Percentiles rank a stretch among this genome's conserved stretches.
Conservation (phyloP, 208 protist species). For the Phytomonas serpens region DNA sequence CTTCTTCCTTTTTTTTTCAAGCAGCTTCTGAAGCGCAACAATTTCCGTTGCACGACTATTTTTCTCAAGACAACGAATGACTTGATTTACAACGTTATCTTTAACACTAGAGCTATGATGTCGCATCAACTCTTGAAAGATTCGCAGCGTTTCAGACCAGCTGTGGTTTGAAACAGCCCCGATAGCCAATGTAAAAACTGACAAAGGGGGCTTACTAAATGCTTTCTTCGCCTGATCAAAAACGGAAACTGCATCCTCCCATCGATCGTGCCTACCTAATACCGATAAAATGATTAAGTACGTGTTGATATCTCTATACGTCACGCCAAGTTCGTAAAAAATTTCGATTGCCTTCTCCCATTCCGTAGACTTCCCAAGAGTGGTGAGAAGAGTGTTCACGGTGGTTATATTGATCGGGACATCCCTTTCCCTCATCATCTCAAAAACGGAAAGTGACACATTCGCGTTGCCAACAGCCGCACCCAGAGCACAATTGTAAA, state of each 20-base stretch:
- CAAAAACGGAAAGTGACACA: slow-evolving; percentile 31
- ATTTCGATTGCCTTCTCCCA: slow-evolving; percentile 60
- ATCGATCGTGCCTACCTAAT: slow-evolving; percentile 52
- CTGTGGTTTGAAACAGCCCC: slow-evolving; percentile 42
- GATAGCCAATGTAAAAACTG: slow-evolving; percentile 64
- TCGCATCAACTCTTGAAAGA: slow-evolving; percentile 72
- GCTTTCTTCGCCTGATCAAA: slow-evolving; percentile 42
- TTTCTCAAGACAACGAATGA: slow-evolving; percentile 61
- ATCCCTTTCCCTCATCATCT: slow-evolving; percentile 33
- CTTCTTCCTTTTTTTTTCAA: slow-evolving; percentile 69
- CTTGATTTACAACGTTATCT: slow-evolving; percentile 67
- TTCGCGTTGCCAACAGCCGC: slow-evolving; percentile 59
- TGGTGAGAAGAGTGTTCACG: slow-evolving; percentile 73
- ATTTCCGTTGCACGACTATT: slow-evolving; percentile 53
- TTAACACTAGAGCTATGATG: slow-evolving; percentile 58
- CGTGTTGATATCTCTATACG: slow-evolving; percentile 56
- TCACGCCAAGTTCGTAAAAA: slow-evolving; percentile 26
- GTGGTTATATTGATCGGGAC: slow-evolving; percentile 65
- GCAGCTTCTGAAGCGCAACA: slow-evolving; percentile 56
- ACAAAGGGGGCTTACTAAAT: slow-evolving; percentile 35
- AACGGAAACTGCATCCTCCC: slow-evolving; percentile 42
- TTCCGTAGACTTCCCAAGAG: slow-evolving; percentile 35
- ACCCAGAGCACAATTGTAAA: slow-evolving; percentile 84
- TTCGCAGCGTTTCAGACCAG: slow-evolving; percentile 49
- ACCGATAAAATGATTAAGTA: slow-evolving; percentile 73